These are phyloP conservation scores for Kodamaea kakaduensis DNA, from an alignment of 805 yeast species.

Conservation along the genomic window DNA sequence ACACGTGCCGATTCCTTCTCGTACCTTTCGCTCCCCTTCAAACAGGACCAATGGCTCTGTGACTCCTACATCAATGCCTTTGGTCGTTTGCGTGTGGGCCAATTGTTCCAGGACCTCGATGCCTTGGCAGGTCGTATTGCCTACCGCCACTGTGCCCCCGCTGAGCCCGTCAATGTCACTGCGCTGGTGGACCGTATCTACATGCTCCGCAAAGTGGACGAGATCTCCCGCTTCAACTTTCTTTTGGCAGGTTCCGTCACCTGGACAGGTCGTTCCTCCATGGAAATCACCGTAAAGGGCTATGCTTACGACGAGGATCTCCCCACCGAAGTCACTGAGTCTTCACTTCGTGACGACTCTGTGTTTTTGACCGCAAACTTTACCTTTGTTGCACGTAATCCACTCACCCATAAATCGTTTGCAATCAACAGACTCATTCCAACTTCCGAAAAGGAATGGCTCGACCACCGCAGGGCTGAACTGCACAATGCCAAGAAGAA, in stretches of 20 bases:
- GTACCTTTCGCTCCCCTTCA: conserved; percentile 71
- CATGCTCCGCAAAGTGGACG: conserved; percentile 80
- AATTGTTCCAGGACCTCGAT: conserved; percentile 89
- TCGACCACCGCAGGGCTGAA: conserved; percentile 84
- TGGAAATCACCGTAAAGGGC: conserved; percentile 92
- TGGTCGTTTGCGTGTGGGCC: conserved; percentile 91
- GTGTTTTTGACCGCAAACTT: conserved; percentile 85
- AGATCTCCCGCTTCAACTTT: conserved; percentile 68
- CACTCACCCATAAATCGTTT: conserved; percentile 84
- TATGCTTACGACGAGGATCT: conserved; percentile 61
- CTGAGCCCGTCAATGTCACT: conserved; percentile 92
- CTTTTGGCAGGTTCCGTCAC: conserved; percentile 87
- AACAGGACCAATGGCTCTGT: conserved; percentile 74
- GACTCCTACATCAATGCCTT: conserved; percentile 87
- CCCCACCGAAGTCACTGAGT: conserved; percentile 53
- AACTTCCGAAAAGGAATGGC: conserved; percentile 68
- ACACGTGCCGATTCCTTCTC: conserved; percentile 76
- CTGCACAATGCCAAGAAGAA: conserved; percentile 85
- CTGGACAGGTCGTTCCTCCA: conserved; percentile 92
- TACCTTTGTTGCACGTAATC: conserved; percentile 94
- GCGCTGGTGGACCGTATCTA: conserved; percentile 92
- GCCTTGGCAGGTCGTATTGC: conserved; percentile 94
- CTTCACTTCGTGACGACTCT: conserved; percentile 56
- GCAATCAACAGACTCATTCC: conserved; percentile 82
- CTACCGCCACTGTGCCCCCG: conserved; percentile 89